These are phyloP conservation scores for Leccinum longicurvipes DNA, from an alignment of 768 basidiomycete species.

Conservation along the genomic window DNA sequence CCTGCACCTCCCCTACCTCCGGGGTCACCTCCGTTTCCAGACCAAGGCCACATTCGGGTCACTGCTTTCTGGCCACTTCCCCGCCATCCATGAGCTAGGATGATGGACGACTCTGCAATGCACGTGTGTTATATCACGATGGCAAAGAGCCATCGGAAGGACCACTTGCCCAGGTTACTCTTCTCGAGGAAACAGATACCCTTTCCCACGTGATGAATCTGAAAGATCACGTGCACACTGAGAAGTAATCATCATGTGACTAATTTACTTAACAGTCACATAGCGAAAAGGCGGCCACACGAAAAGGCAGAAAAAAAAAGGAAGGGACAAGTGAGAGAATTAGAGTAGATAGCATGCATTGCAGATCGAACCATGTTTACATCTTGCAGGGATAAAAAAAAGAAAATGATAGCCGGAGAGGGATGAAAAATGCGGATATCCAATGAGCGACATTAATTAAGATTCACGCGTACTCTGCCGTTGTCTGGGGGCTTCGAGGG, in stretches of 20 bases:
- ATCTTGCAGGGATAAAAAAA: slow-evolving; percentile 22
- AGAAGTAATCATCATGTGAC: background rate
- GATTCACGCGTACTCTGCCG: slow-evolving; percentile 35
- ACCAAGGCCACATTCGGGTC: background rate
- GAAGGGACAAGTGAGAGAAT: background rate
- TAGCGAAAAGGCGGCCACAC: slow-evolving; percentile 4
- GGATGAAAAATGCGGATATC: slow-evolving; percentile 4
- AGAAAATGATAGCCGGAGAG: slow-evolving; percentile 1
- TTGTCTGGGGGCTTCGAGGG: slow-evolving; percentile 31
- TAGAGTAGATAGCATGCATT: slow-evolving; percentile 21
- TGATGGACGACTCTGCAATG: background rate
- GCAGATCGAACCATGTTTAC: slow-evolving; percentile 22
- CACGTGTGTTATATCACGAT: slow-evolving; percentile 1
- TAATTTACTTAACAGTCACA: slow-evolving; percentile 1
- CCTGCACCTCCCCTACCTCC: slow-evolving; percentile 8
- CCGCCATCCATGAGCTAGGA: background rate
- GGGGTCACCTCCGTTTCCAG: background rate
- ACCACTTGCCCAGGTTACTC: slow-evolving; percentile 2
- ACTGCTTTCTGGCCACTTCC: background rate
- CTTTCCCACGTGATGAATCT: slow-evolving; percentile 23
- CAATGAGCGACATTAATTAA: slow-evolving; percentile 28
- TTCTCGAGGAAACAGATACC: slow-evolving; percentile 4
- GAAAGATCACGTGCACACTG: slow-evolving; percentile 20
- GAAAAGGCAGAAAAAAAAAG: slow-evolving; percentile 7
- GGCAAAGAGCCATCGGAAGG: slow-evolving; percentile 3